phyloP scores from a whole-genome alignment of 202 grass and related monocot genomes.

The Musa balbisiana region DNA sequence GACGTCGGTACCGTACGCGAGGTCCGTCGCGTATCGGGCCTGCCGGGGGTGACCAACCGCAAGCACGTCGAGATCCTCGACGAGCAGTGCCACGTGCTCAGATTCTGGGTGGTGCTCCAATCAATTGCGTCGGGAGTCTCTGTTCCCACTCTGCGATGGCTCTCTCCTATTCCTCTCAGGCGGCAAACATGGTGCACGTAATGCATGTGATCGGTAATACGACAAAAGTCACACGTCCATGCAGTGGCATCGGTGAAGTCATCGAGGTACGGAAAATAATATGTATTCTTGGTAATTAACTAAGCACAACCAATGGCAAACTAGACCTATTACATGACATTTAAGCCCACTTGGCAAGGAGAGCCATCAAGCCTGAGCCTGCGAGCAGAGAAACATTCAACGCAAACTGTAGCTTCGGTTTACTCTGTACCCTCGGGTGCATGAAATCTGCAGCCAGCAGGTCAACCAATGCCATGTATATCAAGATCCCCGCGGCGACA shows the following conservation, averaged over 20 bases:
- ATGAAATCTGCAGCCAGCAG: constrained; percentile 68
- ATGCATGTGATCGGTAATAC: too few relatives aligned
- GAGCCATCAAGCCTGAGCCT: constrained; percentile 61
- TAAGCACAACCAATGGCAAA: too few relatives aligned
- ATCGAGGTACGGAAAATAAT: too few relatives aligned
- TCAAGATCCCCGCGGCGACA: constrained; percentile 48
- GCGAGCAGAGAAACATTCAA: constrained; percentile 40
- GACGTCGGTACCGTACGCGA: constrained; percentile 73
- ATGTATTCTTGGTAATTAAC: too few relatives aligned
- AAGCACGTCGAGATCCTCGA: constrained; percentile 89
- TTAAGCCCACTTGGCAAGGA: constrained; percentile 68
- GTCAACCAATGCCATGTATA: constrained; percentile 73
- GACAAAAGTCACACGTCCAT: too few relatives aligned
- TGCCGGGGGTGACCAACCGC: constrained; percentile 64
- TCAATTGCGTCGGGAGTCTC: too few relatives aligned
- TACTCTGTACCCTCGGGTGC: constrained; percentile 56
- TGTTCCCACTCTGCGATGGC: too few relatives aligned
- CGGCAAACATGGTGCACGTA: too few relatives aligned
- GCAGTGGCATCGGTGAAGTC: too few relatives aligned
- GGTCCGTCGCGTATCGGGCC: constrained; percentile 58
- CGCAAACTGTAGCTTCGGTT: constrained; percentile 35
- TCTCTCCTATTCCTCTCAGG: too few relatives aligned
- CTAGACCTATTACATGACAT: too few relatives aligned
- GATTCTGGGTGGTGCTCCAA: constrained; percentile 57
- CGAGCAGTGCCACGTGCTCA: constrained; percentile 71